Evolutionary conservation across 116 monocot species (phyloP), one percentile per base, ranked within the genome.

Genomic region (Thalassia testudinum): DNA sequence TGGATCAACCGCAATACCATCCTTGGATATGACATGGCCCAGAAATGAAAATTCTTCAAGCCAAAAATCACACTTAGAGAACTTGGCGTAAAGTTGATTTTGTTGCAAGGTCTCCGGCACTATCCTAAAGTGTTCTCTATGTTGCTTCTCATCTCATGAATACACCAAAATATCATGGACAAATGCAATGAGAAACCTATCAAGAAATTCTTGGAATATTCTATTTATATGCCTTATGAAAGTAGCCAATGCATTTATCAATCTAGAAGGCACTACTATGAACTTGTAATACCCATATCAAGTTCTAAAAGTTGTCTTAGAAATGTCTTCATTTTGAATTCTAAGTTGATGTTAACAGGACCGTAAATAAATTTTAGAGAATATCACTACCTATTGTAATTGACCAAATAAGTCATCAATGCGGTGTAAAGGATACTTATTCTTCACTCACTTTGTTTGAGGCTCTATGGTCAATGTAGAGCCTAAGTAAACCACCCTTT

Each of bases 271-370:
- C 12, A 54, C 18, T 10, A 54, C 54, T 37, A n/a, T 1, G 16
- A 54, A 54, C 19, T 54, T 21, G 29, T 17, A 54, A 16, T 54
- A 30, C 37, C 54, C 30, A 54, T 54, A 34, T 34, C 17, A 0
- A 2, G 26, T 27, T 53, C 28, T 2, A 30, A 53, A 53, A 16
- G 1, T 50, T 22, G 24, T 20, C 22, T 50, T 12, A 20, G 30
- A 34, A 5, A 5, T 10, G 10, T 10, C 10, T 10, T 34, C 30
- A 5, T 3, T 10, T 10, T 34, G 3, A 10, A 34, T 34, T 34
- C 30, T 34, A 5, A 34, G 30, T 34, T 34, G 30, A 34, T 34
- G 30, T 5, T 34, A 34, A 10, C 30, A 3, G 3, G 30, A 34
- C 10, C 10, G 3, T 34, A 34, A 34, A 10, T 34, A 34, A 34